Percentiles rank a stretch among this genome's conserved stretches.
Conservation (phyloP, 352 stramenopile genomes). For the Lagenidium giganteum region DNA sequence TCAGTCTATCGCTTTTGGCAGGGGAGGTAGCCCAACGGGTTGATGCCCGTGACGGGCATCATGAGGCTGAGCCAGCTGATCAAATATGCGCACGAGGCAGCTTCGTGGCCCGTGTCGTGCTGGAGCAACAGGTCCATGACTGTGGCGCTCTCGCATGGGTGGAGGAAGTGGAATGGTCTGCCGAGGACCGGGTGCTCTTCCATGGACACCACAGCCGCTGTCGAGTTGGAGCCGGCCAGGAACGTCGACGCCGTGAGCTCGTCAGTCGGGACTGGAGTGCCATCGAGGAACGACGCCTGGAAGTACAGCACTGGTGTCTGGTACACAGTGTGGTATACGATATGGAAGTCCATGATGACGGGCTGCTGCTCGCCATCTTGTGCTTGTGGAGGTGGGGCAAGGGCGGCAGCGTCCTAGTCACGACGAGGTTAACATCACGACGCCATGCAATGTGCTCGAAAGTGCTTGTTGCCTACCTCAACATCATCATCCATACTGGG, state of each 20-base stretch:
- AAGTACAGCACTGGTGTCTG: conserved; percentile 76
- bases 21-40: conserved; percentile 37
- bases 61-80: conserved; percentile 75
- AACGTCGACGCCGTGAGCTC: conserved; percentile 16
- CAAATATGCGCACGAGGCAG: conserved; percentile 32
- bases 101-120: conserved; percentile 6
- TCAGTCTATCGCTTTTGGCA: too few species aligned
- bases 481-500: background rate
- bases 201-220: conserved; percentile 42
- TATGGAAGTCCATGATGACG: conserved; percentile 71
- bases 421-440: conserved; percentile 2
- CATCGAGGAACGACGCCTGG: conserved; percentile 30
- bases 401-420: background rate
- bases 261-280: conserved; percentile 19
- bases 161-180: conserved; percentile 64
- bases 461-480: background rate
- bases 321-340: conserved; percentile 77
- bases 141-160: conserved; percentile 70
- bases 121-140: conserved; percentile 59
- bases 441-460: background rate
- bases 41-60: conserved; percentile 51
- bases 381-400: conserved; percentile 1
- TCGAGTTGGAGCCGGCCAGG: conserved; percentile 16
- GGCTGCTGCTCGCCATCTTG: conserved; percentile 10
- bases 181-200: conserved; percentile 67